Conservation (phyloP, 1,139 yeast species). For the Meyerozyma carpophila region DNA sequence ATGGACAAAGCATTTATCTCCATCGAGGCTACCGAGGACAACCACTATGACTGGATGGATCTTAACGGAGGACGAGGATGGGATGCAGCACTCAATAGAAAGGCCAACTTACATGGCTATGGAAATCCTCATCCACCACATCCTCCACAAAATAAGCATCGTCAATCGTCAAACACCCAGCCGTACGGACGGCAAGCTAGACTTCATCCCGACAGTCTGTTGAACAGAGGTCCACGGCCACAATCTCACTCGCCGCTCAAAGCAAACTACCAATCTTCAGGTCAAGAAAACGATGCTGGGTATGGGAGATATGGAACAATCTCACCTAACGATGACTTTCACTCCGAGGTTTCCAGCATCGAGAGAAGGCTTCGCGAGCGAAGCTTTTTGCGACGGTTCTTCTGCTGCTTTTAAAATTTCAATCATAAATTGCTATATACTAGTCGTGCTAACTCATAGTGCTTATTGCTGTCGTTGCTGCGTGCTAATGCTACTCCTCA, state of each 20-base stretch:
- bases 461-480: neutral
- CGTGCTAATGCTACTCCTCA: neutral
- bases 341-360: slow-evolving; percentile 10
- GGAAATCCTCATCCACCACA: slow-evolving; percentile 64
- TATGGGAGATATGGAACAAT: slow-evolving; percentile 1
- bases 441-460: neutral
- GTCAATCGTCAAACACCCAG: neutral
- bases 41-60: slow-evolving; percentile 82
- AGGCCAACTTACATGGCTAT: slow-evolving; percentile 77
- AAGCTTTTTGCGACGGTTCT: slow-evolving; percentile 9
- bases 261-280: neutral
- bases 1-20: slow-evolving; percentile 40
- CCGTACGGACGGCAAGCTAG: neutral
- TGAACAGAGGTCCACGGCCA: neutral
- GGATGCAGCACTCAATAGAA: slow-evolving; percentile 74
- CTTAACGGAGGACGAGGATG: slow-evolving; percentile 77
- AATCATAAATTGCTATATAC: neutral
- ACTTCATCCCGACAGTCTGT: neutral
- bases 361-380: slow-evolving; percentile 7
- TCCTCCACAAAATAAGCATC: neutral
- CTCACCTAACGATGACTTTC: slow-evolving; percentile 8
- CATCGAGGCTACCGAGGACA: slow-evolving; percentile 43
- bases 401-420: slow-evolving; percentile 8
- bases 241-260: neutral
- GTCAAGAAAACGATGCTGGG: neutral